Percentiles rank a stretch among this genome's conserved stretches.
Conservation (phyloP, 2,329 filamentous ascomycete species). For the Pyricularia grisea region DNA sequence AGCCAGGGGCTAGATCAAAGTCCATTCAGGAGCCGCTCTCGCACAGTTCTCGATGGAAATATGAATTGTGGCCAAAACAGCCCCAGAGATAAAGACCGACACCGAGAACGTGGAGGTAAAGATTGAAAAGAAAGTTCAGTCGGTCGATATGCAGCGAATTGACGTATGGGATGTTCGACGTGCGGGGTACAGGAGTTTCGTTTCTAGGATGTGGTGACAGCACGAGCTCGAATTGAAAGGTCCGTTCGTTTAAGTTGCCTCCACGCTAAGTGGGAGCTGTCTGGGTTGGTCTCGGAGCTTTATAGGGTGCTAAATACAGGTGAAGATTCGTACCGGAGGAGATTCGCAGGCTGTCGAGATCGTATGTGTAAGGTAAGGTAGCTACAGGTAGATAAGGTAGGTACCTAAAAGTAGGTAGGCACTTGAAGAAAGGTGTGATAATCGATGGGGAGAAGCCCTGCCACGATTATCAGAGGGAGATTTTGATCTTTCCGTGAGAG, state of each 20-base stretch:
- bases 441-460: background rate
- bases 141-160: background rate
- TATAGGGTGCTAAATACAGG: background rate
- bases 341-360: background rate
- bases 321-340: background rate
- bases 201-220: background rate
- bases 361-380: background rate
- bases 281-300: background rate
- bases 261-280: background rate
- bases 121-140: background rate
- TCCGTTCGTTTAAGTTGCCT: background rate
- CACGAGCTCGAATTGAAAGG: background rate
- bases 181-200: slow-evolving; percentile 1
- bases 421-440: background rate
- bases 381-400: background rate
- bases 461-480: background rate
- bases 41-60: background rate
- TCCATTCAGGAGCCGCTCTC: slow-evolving; percentile 4
- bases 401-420: background rate
- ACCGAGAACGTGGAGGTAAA: background rate
- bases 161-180: background rate
- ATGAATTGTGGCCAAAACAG: background rate
- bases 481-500: background rate
- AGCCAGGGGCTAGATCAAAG: background rate
- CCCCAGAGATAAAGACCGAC: background rate